A percentile compares a stretch with the other conserved stretches of the same genome.
Conservation (phyloP, 208 protist species). For the Trypanosoma boissoni region DNA sequence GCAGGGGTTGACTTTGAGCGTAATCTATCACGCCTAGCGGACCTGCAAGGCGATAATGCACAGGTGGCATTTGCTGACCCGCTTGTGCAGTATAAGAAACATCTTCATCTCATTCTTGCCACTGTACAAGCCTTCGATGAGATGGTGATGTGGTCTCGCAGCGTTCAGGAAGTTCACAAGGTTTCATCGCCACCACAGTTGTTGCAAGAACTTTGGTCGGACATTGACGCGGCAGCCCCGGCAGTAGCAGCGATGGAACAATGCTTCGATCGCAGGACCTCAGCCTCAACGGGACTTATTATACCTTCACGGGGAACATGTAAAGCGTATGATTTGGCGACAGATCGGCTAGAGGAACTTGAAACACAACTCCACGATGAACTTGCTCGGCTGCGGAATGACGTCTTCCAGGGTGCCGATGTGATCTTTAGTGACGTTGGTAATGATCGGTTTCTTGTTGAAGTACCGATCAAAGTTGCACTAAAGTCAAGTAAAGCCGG, state of each 20-base stretch:
- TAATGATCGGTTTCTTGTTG: constrained; percentile 83
- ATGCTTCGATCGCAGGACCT: constrained; percentile 62
- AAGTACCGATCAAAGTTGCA: constrained; percentile 54
- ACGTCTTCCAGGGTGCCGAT: constrained; percentile 51
- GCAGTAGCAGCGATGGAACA: constrained; percentile 48
- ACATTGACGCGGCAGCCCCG: constrained; percentile 30
- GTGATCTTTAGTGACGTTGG: constrained; percentile 70
- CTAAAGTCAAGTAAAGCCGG: constrained; percentile 46
- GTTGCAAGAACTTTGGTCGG: constrained; percentile 50
- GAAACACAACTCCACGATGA: constrained; percentile 57
- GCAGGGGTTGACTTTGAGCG: constrained; percentile 77
- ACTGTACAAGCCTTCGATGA: constrained; percentile 60
- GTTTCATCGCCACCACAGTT: constrained; percentile 32
- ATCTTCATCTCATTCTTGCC: constrained; percentile 67
- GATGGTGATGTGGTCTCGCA: constrained; percentile 55
- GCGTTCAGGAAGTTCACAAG: constrained; percentile 22
- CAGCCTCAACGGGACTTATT: constrained; percentile 46
- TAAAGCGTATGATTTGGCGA: constrained; percentile 55
- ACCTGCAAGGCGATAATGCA: constrained; percentile 47
- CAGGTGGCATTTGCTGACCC: constrained; percentile 85
- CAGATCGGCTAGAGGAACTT: constrained; percentile 30
- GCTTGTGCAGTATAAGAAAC: constrained; percentile 79
- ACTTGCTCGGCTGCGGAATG: constrained; percentile 29
- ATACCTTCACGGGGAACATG: constrained; percentile 62
- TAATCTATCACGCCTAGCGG: constrained; percentile 67